A percentile compares a stretch with the other conserved stretches of the same genome.
Evolutionary conservation across 495 filamentous ascomycete genomes (phyloP).

Genomic region (Umbilicaria muhlenbergii): DNA sequence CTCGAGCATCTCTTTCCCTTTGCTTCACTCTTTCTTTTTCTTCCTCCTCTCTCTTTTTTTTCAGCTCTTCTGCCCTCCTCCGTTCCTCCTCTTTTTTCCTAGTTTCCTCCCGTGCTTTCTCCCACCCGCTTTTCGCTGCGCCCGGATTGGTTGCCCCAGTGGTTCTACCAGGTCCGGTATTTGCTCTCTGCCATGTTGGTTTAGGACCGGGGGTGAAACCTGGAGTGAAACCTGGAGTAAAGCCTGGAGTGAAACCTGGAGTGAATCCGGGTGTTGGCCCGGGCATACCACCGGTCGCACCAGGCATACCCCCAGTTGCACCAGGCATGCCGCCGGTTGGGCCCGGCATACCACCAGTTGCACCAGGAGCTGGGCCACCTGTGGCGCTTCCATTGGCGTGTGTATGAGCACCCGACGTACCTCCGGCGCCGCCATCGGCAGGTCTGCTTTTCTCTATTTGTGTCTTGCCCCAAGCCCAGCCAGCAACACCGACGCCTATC

Average conservation of each 20-base stretch:
- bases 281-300: too few relatives aligned
- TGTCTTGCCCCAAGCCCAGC: conserved; percentile 57
- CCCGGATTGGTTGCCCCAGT: conserved; percentile 10
- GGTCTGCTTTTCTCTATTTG: conserved; percentile 32
- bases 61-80: conserved; percentile 32
- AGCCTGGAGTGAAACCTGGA: conserved; percentile 9
- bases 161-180: conserved; percentile 14
- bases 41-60: conserved; percentile 49
- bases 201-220: conserved; percentile 13
- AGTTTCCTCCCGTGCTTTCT: conserved; percentile 57
- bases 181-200: conserved; percentile 28
- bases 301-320: neutral
- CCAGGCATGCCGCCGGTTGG: conserved; percentile 12
- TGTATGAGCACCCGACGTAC: conserved; percentile 20
- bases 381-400: conserved; percentile 8
- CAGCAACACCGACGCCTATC: conserved; percentile 52
- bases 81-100: conserved; percentile 43
- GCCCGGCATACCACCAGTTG: conserved; percentile 10
- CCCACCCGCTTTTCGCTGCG: conserved; percentile 39
- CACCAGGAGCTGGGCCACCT: conserved; percentile 6
- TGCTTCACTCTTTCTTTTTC: conserved; percentile 31
- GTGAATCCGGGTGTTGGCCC: conserved; percentile 3
- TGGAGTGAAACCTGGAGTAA: conserved; percentile 13
- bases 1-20: conserved; percentile 11
- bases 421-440: conserved; percentile 18